Percentiles rank a stretch among this genome's conserved stretches.
Evolutionary conservation across 2,329 filamentous ascomycete genomes (phyloP).

Genomic region (Paecilomyces variotii): DNA sequence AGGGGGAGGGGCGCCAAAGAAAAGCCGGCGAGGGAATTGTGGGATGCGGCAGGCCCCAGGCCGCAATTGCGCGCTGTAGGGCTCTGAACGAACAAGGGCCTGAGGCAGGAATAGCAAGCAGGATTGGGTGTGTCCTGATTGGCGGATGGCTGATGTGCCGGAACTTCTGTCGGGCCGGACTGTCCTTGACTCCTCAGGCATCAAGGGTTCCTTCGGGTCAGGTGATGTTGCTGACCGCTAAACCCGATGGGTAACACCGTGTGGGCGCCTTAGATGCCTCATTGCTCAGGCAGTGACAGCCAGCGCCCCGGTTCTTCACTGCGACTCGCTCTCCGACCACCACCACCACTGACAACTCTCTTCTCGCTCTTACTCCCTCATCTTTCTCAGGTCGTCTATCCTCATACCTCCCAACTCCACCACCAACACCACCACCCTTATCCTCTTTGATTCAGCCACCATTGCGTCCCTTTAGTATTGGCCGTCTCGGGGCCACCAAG

Average conservation of each 20-base stretch:
- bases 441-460: slow-evolving; percentile 17
- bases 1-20: slow-evolving; percentile 17
- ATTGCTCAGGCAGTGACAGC: slow-evolving; percentile 16
- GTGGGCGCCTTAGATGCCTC: slow-evolving; percentile 13
- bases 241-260: background rate
- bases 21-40: slow-evolving; percentile 18
- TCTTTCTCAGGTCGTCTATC: slow-evolving; percentile 21
- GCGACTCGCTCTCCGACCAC: slow-evolving; percentile 16
- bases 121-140: slow-evolving; percentile 17
- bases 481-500: slow-evolving; percentile 41
- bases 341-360: slow-evolving; percentile 22
- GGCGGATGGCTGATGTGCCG: slow-evolving; percentile 1
- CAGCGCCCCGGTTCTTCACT: slow-evolving; percentile 14
- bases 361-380: slow-evolving; percentile 24
- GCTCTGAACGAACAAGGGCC: slow-evolving; percentile 6
- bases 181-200: background rate
- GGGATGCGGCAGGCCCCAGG: slow-evolving; percentile 5
- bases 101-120: slow-evolving; percentile 9
- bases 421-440: slow-evolving; percentile 16
- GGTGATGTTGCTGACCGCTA: background rate
- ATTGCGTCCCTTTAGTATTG: slow-evolving; percentile 24
- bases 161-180: background rate
- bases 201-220: background rate
- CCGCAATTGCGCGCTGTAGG: background rate
- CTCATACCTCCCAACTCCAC: slow-evolving; percentile 25